Conservation (phyloP, 345 rosid species). For the Gossypium herbaceum region DNA sequence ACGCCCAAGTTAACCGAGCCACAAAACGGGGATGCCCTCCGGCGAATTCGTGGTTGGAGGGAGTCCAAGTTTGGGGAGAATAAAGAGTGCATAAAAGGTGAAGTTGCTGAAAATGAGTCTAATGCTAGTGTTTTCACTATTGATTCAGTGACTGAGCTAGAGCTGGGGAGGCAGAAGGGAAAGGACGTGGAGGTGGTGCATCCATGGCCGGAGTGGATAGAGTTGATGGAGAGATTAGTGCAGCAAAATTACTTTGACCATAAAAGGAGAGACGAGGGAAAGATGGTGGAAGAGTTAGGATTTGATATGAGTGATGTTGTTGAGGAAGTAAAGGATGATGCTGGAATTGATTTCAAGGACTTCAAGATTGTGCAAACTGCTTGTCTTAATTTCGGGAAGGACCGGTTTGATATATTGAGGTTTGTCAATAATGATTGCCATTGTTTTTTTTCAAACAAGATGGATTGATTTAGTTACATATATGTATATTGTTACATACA, state of each 20-base stretch:
- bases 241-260: slow-evolving; percentile 93
- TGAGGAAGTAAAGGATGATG: slow-evolving; percentile 28
- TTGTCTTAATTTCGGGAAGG: slow-evolving; percentile 84
- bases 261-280: slow-evolving; percentile 64
- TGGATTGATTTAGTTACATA: not conserved
- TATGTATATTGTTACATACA: not conserved
- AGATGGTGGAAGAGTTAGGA: slow-evolving; percentile 53
- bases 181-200: slow-evolving; percentile 65
- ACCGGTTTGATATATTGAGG: slow-evolving; percentile 96
- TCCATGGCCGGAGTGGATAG: slow-evolving; percentile 99
- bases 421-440: slow-evolving; percentile 25
- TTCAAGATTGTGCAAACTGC: slow-evolving; percentile 75
- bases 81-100: not conserved
- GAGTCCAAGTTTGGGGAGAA: not conserved
- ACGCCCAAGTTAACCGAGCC: not conserved
- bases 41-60: slow-evolving; percentile 12
- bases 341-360: slow-evolving; percentile 59
- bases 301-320: slow-evolving; percentile 34
- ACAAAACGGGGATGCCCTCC: not conserved
- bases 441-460: not conserved
- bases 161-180: slow-evolving; percentile 26
- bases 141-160: slow-evolving; percentile 5
- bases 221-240: slow-evolving; percentile 79
- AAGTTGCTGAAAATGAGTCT: not conserved
- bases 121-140: not conserved